Percentiles rank a stretch among this genome's conserved stretches.
Evolutionary conservation across 176 grass and related monocot genomes (phyloP).

Genomic region (Rhynchospora tenuis): DNA sequence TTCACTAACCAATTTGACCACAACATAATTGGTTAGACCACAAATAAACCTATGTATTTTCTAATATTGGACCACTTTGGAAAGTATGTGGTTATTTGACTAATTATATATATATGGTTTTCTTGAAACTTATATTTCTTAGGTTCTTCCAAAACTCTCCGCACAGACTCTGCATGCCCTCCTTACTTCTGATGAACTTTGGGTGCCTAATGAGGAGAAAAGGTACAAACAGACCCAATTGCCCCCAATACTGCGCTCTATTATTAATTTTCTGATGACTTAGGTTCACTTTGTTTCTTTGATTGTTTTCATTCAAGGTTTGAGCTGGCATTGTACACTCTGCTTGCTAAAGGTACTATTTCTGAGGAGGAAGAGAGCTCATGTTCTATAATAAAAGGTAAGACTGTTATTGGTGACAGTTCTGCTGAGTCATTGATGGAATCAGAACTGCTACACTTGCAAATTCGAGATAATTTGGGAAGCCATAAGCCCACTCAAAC

Average conservation of each 20-base stretch:
- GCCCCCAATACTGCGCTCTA: background rate
- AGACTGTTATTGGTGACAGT: constrained; percentile 34
- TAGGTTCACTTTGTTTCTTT: constrained; percentile 17
- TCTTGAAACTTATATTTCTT: constrained; percentile 3
- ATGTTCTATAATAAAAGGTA: constrained; percentile 43
- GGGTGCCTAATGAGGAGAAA: constrained; percentile 99
- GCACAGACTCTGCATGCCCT: constrained; percentile 92
- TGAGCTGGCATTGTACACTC: constrained; percentile 81
- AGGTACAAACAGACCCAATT: constrained; percentile 35
- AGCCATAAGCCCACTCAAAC: constrained; percentile 39
- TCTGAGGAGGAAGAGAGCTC: constrained; percentile 46
- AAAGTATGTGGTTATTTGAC: background rate
- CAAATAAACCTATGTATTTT: background rate
- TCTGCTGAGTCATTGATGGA: constrained; percentile 37
- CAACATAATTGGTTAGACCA: background rate
- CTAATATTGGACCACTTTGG: background rate
- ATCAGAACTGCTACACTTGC: constrained; percentile 60
- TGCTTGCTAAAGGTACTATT: constrained; percentile 71
- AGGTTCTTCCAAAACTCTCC: constrained; percentile 94
- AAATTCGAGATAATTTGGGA: constrained; percentile 43
- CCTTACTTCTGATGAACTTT: constrained; percentile 85
- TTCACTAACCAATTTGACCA: background rate
- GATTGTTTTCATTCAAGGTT: constrained; percentile 53
- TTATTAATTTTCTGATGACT: background rate
- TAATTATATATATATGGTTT: constrained; percentile 27